Conservation (phyloP, 495 filamentous ascomycete species). For the Talaromyces trachyspermus region DNA sequence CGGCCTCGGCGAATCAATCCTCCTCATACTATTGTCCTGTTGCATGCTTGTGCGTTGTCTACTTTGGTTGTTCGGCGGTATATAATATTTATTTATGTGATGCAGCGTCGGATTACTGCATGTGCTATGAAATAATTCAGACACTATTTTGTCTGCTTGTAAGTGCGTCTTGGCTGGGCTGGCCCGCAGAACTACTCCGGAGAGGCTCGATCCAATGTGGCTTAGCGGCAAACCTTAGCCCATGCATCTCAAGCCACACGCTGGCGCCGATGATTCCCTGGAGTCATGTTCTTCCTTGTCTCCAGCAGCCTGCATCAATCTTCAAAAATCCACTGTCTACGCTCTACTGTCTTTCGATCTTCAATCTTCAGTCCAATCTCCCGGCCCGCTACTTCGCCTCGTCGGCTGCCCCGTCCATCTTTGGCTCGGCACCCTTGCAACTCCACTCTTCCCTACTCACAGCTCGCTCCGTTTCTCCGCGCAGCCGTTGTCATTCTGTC, state of each 20-base stretch:
- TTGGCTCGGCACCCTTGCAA: conserved; percentile 8
- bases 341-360: too few species aligned
- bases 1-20: too few species aligned
- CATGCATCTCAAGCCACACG: conserved; percentile 20
- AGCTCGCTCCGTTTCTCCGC: conserved; percentile 11
- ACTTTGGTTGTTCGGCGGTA: too few species aligned
- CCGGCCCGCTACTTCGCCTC: background rate
- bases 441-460: conserved; percentile 18
- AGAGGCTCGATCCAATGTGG: conserved; percentile 5
- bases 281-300: conserved; percentile 7
- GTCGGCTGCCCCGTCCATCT: conserved; percentile 1
- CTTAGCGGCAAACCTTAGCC: conserved; percentile 1
- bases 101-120: too few species aligned
- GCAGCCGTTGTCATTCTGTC: conserved; percentile 23
- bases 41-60: too few species aligned
- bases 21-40: too few species aligned
- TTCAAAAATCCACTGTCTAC: conserved; percentile 4
- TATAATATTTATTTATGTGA: too few species aligned
- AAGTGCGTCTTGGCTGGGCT: too few species aligned
- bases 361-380: background rate
- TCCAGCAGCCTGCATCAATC: conserved; percentile 1
- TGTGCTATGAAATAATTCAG: too few species aligned
- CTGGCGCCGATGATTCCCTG: conserved; percentile 22
- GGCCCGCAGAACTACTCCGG: too few species aligned
- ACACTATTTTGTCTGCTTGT: too few species aligned